These are phyloP conservation scores for Metschnikowia kofuensis DNA, from an alignment of 805 yeast genomes.

Conservation along the genomic window DNA sequence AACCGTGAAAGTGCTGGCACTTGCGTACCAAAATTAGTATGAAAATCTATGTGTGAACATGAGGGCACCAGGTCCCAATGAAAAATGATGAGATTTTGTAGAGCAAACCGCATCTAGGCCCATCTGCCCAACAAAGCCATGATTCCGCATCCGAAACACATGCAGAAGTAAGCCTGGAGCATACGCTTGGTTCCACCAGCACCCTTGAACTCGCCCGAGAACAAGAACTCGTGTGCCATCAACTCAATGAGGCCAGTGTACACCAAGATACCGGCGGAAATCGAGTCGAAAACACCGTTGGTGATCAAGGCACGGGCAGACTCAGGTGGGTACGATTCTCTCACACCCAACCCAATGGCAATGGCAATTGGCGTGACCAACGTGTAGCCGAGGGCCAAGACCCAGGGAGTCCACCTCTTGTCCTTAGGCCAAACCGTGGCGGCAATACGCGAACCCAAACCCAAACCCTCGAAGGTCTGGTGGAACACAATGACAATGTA, in stretches of 20 bases:
- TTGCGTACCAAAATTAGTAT: too few relatives aligned
- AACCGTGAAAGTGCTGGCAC: too few relatives aligned
- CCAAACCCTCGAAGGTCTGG: constrained; percentile 84
- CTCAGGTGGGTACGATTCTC: constrained; percentile 31
- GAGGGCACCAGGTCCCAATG: too few relatives aligned
- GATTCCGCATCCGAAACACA: constrained; percentile 27
- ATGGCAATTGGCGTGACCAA: constrained; percentile 34
- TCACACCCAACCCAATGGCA: constrained; percentile 36
- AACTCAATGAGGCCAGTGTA: constrained; percentile 37
- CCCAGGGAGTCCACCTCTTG: constrained; percentile 48
- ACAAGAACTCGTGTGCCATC: constrained; percentile 40
- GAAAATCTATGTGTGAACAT: too few relatives aligned
- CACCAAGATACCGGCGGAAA: constrained; percentile 35
- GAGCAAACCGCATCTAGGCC: constrained; percentile 21
- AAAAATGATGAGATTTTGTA: too few relatives aligned
- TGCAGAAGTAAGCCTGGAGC: constrained; percentile 23
- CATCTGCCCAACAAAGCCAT: constrained; percentile 36
- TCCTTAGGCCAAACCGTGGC: constrained; percentile 51
- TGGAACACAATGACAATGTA: constrained; percentile 72
- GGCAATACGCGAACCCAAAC: constrained; percentile 76
- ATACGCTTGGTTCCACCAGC: constrained; percentile 19
- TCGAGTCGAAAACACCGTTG: constrained; percentile 33
- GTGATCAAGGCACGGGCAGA: constrained; percentile 32
- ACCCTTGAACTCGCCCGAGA: constrained; percentile 26
- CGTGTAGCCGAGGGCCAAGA: constrained; percentile 28